Evolutionary conservation across 441 rosid genomes (phyloP).

Genomic region (Populus hybrid): DNA sequence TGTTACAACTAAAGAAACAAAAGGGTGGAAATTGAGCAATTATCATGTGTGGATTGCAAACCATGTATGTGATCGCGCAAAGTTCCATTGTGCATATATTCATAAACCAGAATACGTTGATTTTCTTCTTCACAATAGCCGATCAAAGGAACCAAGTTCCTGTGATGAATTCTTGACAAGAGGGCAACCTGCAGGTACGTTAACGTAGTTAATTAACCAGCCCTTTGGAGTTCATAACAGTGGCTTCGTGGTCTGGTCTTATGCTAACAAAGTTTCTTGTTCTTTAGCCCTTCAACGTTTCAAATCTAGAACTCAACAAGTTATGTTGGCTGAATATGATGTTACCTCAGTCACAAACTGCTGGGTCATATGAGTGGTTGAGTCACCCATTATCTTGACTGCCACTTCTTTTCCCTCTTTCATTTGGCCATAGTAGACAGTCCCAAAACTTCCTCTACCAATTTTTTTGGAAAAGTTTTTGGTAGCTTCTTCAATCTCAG

Average conservation of each 20-base stretch:
- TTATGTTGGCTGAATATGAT: neutral
- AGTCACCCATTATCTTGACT: constrained; percentile 78
- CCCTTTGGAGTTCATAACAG: neutral
- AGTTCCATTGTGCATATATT: constrained; percentile 96
- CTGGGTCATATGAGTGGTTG: constrained; percentile 55
- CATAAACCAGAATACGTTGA: constrained; percentile 69
- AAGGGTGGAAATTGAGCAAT: constrained; percentile 4
- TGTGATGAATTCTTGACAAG: constrained; percentile 92
- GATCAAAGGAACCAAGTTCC: constrained; percentile 91
- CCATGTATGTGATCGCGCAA: constrained; percentile 82
- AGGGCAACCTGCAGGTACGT: constrained; percentile 67
- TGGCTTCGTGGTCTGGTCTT: neutral
- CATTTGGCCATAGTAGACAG: constrained; percentile 89
- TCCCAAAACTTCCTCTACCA: constrained; percentile 93
- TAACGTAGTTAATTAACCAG: constrained; percentile 9
- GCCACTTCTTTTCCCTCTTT: constrained; percentile 94
- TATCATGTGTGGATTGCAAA: constrained; percentile 13
- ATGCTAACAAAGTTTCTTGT: neutral
- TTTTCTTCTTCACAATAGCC: constrained; percentile 90
- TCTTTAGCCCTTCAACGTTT: neutral
- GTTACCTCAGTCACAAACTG: constrained; percentile 95
- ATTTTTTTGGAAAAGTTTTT: constrained; percentile 64
- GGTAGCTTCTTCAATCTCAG: constrained; percentile 80
- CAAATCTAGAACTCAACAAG: neutral
- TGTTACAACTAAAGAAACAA: constrained; percentile 3